Evolutionary conservation across 2,329 filamentous ascomycete species (phyloP), one percentile per base, ranked within the genome.

Genomic region (Penicillium corylophilum): DNA sequence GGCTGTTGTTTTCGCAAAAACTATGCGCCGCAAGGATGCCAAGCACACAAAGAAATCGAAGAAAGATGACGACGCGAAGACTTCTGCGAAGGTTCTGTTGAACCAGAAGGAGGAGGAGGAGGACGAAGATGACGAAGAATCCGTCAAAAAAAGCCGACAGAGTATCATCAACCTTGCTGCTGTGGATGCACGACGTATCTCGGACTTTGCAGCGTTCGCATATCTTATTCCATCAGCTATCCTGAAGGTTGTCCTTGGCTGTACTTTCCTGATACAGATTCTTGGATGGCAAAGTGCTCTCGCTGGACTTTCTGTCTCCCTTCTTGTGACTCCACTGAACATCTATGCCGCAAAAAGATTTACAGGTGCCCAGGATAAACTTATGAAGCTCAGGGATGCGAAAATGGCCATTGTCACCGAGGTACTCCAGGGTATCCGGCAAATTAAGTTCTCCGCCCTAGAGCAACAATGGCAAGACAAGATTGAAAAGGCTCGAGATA

Each of bases 371-470:
- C 86, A 90, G 62, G 85, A 87, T 49, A 74, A 78, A 44, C 70
- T 93, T 44, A 92, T 92, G 88, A 88, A 87, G 65, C 78, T 85
- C 24, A 79, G 89, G 40, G 89, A 93, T 67, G 78, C 83, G 48
- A 93, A 92, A 70, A 79, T 91, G 71, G 85, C 81, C 0, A 81
- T 91, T 13, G 80, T 94, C 26, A 88, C 88, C 1, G 89, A 94
- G 68, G 87, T 86, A 0, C 73, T 94, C 1, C 82, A 88, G 60
- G 89, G 89, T 7, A 92, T 93, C 57, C 82, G 88, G 1, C 89
- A 94, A 69, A 90, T 94, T 73, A 94, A 94, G 64, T 91, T 93
- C 61, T 88, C 88, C 0, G 89, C 89, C 1, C 72, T 90, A 2
- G 89, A 93, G 68, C 73, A 76, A 18, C 83, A 88, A 60, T 93